Evolutionary conservation across 345 rosid species (phyloP).

Genomic region (Trapa incisa): DNA sequence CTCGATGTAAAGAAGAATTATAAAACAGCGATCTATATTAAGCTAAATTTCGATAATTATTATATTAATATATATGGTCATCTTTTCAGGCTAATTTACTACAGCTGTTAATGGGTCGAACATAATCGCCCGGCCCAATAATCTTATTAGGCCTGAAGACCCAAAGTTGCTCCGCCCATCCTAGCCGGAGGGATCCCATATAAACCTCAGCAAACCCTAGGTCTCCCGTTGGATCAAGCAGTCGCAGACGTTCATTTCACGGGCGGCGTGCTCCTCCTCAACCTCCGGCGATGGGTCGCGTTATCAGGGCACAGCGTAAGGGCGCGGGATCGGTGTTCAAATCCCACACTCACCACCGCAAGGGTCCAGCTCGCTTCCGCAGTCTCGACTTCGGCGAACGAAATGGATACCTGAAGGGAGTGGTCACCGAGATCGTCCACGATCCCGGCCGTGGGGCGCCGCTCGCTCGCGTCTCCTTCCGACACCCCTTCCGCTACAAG

Average conservation of each 20-base stretch:
- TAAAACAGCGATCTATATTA: too few relatives aligned
- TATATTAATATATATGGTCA: too few relatives aligned
- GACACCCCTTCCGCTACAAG: conserved; percentile 38
- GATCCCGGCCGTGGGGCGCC: conserved; percentile 47
- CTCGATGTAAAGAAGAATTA: too few relatives aligned
- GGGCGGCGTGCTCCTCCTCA: neutral
- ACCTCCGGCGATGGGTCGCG: conserved; percentile 28
- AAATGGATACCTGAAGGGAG: conserved; percentile 40
- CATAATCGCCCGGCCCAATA: too few relatives aligned
- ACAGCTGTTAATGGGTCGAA: too few relatives aligned
- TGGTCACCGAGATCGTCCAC: conserved; percentile 31
- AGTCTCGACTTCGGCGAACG: conserved; percentile 40
- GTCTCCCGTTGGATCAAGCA: too few relatives aligned
- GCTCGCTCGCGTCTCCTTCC: conserved; percentile 27
- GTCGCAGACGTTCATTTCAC: neutral
- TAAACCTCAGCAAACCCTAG: too few relatives aligned
- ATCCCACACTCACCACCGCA: conserved; percentile 45
- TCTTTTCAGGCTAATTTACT: too few relatives aligned
- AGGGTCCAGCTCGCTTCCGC: conserved; percentile 43
- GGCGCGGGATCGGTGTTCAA: conserved; percentile 48
- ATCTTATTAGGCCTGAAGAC: too few relatives aligned
- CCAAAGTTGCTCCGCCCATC: too few relatives aligned
- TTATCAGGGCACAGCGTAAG: conserved; percentile 41
- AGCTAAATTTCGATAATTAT: too few relatives aligned
- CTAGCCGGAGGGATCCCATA: too few relatives aligned